These are phyloP conservation scores for Amanita subjunquillea DNA, from an alignment of 768 basidiomycete genomes.

Conservation along the genomic window DNA sequence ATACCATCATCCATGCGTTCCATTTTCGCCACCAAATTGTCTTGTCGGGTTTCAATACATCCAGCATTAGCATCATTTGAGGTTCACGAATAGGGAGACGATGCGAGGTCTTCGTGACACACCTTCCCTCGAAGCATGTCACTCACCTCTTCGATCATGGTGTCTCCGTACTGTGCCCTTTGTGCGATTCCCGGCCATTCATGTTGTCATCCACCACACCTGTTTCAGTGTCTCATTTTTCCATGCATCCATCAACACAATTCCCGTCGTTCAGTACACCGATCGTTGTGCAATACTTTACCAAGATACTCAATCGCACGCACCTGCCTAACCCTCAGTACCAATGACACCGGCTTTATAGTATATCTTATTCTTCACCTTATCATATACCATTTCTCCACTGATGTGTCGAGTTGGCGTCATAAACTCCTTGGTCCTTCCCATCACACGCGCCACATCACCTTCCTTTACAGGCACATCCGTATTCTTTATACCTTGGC, in stretches of 20 bases:
- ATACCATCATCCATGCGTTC: constrained; percentile 58
- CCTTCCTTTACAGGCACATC: constrained; percentile 8
- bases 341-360: constrained; percentile 45
- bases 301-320: constrained; percentile 18
- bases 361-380: constrained; percentile 82
- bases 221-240: constrained; percentile 11
- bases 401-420: constrained; percentile 22
- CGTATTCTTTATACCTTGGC: constrained; percentile 6
- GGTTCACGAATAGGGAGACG: neutral
- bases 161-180: neutral
- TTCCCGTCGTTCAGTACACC: constrained; percentile 41
- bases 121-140: neutral
- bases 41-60: constrained; percentile 26
- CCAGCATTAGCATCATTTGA: neutral
- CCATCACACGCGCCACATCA: constrained; percentile 10
- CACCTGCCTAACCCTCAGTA: constrained; percentile 12
- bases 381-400: constrained; percentile 44
- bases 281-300: constrained; percentile 33
- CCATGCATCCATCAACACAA: constrained; percentile 36
- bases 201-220: constrained; percentile 13
- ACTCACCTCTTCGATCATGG: constrained; percentile 7
- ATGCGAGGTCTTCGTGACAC: neutral
- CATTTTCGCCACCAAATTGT: constrained; percentile 60
- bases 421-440: constrained; percentile 23
- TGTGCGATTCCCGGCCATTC: constrained; percentile 10